A percentile compares a stretch with the other conserved stretches of the same genome.
Evolutionary conservation across 108 stramenopile genomes (phyloP).

Genomic region (Skeletonema costatum): DNA sequence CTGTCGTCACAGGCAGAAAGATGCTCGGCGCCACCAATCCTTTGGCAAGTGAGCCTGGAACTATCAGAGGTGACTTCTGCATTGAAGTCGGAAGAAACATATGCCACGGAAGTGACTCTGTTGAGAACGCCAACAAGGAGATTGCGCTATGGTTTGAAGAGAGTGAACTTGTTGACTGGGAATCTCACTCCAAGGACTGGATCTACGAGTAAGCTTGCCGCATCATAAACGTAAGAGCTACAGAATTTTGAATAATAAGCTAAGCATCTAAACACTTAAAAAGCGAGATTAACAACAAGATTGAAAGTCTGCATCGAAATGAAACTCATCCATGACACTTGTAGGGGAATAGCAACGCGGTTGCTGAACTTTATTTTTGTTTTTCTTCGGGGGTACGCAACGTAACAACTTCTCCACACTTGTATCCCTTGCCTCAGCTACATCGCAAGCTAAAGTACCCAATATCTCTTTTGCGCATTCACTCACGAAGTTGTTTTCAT

Average conservation of each 20-base stretch:
- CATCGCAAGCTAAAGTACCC: slow-evolving; percentile 27
- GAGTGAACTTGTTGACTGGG: slow-evolving; percentile 79
- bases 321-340: slow-evolving; percentile 9
- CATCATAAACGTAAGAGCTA: neutral
- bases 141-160: slow-evolving; percentile 95
- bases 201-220: slow-evolving; percentile 78
- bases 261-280: neutral
- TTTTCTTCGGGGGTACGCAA: slow-evolving; percentile 2
- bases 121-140: slow-evolving; percentile 93
- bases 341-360: slow-evolving; percentile 38
- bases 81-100: slow-evolving; percentile 86
- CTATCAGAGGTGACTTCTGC: slow-evolving; percentile 93
- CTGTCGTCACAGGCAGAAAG: slow-evolving; percentile 89
- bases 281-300: neutral
- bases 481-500: slow-evolving; percentile 18
- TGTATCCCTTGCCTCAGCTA: slow-evolving; percentile 23
- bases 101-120: slow-evolving; percentile 90
- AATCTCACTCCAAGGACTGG: slow-evolving; percentile 73
- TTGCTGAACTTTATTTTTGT: slow-evolving; percentile 4
- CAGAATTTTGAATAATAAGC: neutral
- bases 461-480: slow-evolving; percentile 10
- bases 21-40: slow-evolving; percentile 98
- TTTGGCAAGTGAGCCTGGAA: slow-evolving; percentile 85
- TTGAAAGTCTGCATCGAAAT: slow-evolving; percentile 28
- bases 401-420: slow-evolving; percentile 22